Evolutionary conservation across 176 grass and related monocot genomes (phyloP).

Genomic region (Bolboschoenus planiculmis): DNA sequence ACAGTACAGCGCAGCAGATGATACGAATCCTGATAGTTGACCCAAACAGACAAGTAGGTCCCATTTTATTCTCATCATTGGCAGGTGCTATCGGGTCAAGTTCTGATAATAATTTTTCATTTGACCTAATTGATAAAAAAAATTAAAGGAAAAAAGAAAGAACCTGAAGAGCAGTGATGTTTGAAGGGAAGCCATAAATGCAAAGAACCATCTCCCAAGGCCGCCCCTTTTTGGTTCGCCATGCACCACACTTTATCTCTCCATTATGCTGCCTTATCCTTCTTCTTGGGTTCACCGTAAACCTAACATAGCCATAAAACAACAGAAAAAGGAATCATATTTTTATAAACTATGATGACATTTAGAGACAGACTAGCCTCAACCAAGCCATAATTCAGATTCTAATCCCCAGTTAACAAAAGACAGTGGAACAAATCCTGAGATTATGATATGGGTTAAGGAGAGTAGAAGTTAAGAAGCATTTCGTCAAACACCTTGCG

Average conservation of each 20-base stretch:
- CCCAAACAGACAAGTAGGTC: background rate
- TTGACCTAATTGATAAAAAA: background rate
- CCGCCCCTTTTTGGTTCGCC: constrained; percentile 52
- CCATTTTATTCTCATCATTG: background rate
- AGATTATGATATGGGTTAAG: background rate
- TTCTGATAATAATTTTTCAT: background rate
- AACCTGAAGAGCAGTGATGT: constrained; percentile 83
- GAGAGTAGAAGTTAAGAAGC: background rate
- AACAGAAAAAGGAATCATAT: background rate
- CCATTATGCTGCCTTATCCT: constrained; percentile 96
- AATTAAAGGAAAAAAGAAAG: background rate
- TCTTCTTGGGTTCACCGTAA: constrained; percentile 80
- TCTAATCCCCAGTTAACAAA: background rate
- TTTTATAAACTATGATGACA: background rate
- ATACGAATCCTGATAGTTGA: background rate
- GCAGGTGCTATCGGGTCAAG: background rate
- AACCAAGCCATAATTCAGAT: background rate
- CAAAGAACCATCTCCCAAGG: constrained; percentile 98
- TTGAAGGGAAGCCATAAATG: constrained; percentile 83
- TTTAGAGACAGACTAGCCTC: background rate
- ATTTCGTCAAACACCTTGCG: background rate
- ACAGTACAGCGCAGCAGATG: no score
- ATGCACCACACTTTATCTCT: constrained; percentile 66
- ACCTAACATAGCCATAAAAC: constrained; percentile 29
- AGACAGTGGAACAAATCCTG: background rate